Evolutionary conservation across 2,329 filamentous ascomycete genomes (phyloP), one percentile per base, ranked within the genome.

Genomic region (Ilyonectria mors-panacis): DNA sequence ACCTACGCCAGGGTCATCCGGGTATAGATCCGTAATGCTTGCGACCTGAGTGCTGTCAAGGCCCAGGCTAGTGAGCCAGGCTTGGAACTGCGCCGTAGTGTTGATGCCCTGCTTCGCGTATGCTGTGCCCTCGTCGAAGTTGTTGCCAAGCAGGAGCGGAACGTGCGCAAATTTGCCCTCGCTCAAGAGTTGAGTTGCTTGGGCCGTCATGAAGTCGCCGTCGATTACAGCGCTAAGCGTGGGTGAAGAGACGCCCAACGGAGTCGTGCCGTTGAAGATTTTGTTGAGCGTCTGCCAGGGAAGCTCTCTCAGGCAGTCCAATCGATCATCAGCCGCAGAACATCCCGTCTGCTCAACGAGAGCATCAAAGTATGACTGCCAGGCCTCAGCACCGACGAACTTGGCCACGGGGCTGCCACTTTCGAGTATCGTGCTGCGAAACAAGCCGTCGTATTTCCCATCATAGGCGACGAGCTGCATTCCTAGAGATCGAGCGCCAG

Each of bases 101-200:
- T 90, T 86, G 67, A 91, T 85, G 17, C 85, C 86, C 6, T 67
- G 76, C 12, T 84, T 83, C 0, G 83, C 85, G 72, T 91, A 91
- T 1, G 82, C 81, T 1, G 86, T 86, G 44, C 81, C 91, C 76
- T 93, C 91, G 71, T 93, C 91, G 1, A 86, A 86, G 76, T 92
- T 93, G 39, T 85, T 86, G 7, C 92, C 91, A 37, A 65, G 47
- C 7, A 93, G 82, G 45, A 92, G 85, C 1, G 90, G 89, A 0
- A 93, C 88, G 59, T 88, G 84, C 63, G 92, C 86, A 69, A 92
- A 92, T 19, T 85, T 84, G 53, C 89, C 90, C 6, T 84, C 77
- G 1, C 81, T 79, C 6, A 93, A 80, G 70, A 91, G 87, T 8
- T 84, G 76, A 10, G 86, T 87, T 39, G 80, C 82, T 54, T 82